Percentiles rank a stretch among this genome's conserved stretches.
Conservation (phyloP, 2,329 filamentous ascomycete species). For the Teratosphaeria viscida region DNA sequence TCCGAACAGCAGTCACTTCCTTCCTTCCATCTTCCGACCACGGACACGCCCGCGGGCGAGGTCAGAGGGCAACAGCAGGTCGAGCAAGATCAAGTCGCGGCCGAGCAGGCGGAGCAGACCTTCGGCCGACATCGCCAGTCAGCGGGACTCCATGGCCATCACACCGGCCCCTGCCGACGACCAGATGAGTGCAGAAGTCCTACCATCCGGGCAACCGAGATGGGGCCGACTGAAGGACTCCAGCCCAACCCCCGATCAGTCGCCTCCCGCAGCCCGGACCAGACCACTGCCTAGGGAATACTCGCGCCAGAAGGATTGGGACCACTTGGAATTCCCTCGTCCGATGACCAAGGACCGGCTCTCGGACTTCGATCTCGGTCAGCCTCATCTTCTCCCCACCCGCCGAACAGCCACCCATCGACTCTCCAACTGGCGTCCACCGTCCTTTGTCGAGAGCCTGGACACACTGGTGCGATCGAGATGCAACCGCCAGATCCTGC, state of each 20-base stretch:
- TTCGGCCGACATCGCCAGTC: slow-evolving; percentile 4
- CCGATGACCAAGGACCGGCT: slow-evolving; percentile 24
- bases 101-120: slow-evolving; percentile 10
- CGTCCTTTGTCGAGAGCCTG: slow-evolving; percentile 25
- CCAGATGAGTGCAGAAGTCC: slow-evolving; percentile 8
- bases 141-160: slow-evolving; percentile 19
- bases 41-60: slow-evolving; percentile 17
- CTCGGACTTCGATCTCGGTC: slow-evolving; percentile 12
- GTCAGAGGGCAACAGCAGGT: background rate
- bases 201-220: slow-evolving; percentile 22
- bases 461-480: slow-evolving; percentile 22
- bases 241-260: background rate
- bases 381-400: slow-evolving; percentile 21
- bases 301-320: slow-evolving; percentile 23
- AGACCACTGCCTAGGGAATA: slow-evolving; percentile 18
- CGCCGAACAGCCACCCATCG: slow-evolving; percentile 11
- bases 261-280: slow-evolving; percentile 3
- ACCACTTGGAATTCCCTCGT: slow-evolving; percentile 21
- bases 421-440: slow-evolving; percentile 24
- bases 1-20: slow-evolving; percentile 24
- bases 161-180: slow-evolving; percentile 8
- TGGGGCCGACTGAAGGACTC: slow-evolving; percentile 20
- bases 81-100: slow-evolving; percentile 7
- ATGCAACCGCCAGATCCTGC: slow-evolving; percentile 26
- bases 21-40: slow-evolving; percentile 26